phyloP scores from a whole-genome alignment of 306 rosid genomes.

The Amphicarpaea edgeworthii region DNA sequence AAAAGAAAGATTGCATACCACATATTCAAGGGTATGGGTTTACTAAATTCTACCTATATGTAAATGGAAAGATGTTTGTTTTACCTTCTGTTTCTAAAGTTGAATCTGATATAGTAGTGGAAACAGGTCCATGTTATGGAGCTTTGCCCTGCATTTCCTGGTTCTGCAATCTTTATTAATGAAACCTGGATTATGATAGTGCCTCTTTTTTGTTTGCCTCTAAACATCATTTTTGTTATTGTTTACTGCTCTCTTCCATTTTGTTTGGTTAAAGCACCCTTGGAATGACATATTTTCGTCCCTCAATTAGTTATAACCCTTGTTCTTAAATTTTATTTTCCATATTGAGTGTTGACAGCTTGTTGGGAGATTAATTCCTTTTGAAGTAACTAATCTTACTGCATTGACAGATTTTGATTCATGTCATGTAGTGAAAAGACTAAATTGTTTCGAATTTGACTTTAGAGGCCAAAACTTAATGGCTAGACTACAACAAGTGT shows the following conservation, averaged over 20 bases:
- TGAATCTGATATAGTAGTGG: neutral
- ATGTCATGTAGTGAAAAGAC: conserved; percentile 6
- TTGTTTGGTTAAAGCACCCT: neutral
- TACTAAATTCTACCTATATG: neutral
- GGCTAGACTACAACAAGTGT: no score
- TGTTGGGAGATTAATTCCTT: neutral
- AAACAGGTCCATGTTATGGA: conserved; percentile 19
- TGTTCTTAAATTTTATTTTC: conserved; percentile 14
- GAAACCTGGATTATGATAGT: conserved; percentile 1
- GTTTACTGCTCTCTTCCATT: conserved; percentile 7
- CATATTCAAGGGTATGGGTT: neutral
- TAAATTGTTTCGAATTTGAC: no score
- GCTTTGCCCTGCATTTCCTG: neutral
- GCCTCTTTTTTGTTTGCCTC: neutral
- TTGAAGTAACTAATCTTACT: conserved; percentile 20
- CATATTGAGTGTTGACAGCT: neutral
- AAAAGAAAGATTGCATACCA: neutral
- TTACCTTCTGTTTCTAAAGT: neutral
- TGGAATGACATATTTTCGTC: conserved; percentile 24
- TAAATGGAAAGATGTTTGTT: conserved; percentile 17
- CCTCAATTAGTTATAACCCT: neutral
- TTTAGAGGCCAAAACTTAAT: no score
- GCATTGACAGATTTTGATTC: conserved; percentile 2
- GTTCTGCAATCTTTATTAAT: conserved; percentile 25
- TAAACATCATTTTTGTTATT: neutral